Percentiles rank a stretch among this genome's conserved stretches.
phyloP scores from a whole-genome alignment of 192 early-diverging fungal species.

The Coemansia sp. region DNA sequence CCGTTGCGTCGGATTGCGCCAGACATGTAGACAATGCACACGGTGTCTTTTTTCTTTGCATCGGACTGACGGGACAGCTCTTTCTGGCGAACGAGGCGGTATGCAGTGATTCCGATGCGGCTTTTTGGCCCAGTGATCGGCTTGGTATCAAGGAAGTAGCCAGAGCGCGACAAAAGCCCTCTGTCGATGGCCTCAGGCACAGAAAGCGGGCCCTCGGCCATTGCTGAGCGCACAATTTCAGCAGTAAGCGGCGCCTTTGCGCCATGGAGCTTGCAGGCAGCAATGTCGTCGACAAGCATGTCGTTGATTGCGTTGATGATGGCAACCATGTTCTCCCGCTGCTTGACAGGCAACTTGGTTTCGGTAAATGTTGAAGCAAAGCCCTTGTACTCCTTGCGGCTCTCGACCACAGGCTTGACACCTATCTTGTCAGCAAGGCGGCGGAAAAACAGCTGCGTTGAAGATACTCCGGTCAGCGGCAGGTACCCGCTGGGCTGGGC shows the following conservation, averaged over 20 bases:
- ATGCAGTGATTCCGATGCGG: constrained; percentile 6
- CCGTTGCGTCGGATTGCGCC: constrained; percentile 59
- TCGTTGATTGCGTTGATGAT: constrained; percentile 60
- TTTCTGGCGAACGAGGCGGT: neutral
- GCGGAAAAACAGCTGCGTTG: constrained; percentile 58
- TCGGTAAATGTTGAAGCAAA: constrained; percentile 56
- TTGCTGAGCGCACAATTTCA: constrained; percentile 53
- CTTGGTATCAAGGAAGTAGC: constrained; percentile 54
- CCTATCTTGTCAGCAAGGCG: constrained; percentile 61
- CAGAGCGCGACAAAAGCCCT: constrained; percentile 58
- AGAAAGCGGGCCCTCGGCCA: constrained; percentile 60
- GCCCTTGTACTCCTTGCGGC: constrained; percentile 66
- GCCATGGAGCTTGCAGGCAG: constrained; percentile 23
- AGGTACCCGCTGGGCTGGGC: constrained; percentile 63
- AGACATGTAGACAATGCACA: constrained; percentile 67
- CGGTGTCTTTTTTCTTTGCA: constrained; percentile 23
- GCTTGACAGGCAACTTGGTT: constrained; percentile 53
- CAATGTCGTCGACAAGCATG: constrained; percentile 59
- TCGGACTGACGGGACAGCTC: neutral
- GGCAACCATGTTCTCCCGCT: constrained; percentile 59
- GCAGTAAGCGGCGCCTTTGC: constrained; percentile 12
- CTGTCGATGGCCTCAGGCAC: constrained; percentile 52
- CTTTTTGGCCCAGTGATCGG: constrained; percentile 42
- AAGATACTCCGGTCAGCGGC: constrained; percentile 62
- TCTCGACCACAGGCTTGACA: constrained; percentile 55